Evolutionary conservation across 495 filamentous ascomycete species (phyloP).

Genomic region (Neurospora sp.): DNA sequence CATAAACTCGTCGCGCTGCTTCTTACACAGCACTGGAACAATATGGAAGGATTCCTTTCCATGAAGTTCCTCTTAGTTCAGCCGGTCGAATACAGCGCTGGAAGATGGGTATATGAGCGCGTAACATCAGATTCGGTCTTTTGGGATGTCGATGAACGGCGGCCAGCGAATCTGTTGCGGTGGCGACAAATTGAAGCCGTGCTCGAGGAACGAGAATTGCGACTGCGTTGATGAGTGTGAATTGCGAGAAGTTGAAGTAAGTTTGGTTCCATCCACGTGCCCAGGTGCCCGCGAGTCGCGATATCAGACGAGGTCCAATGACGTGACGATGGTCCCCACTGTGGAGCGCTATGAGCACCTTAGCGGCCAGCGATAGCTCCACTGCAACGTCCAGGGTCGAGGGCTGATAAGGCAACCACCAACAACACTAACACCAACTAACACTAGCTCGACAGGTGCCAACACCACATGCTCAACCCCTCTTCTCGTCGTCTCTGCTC

Average conservation of each 20-base stretch:
- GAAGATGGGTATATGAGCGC: background rate
- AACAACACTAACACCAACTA: background rate
- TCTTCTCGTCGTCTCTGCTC: background rate
- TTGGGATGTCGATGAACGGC: no score
- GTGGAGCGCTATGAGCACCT: background rate
- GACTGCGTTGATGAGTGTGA: background rate
- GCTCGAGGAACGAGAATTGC: background rate
- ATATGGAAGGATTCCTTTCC: no score
- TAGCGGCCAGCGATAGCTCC: background rate
- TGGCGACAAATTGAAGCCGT: background rate
- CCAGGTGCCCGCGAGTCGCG: background rate
- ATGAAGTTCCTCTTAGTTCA: background rate
- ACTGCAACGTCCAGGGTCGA: background rate
- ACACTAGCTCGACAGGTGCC: background rate
- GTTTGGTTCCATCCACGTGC: background rate
- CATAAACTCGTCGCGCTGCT: background rate
- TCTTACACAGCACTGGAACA: background rate
- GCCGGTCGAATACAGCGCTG: background rate
- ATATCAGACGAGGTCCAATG: background rate
- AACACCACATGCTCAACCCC: background rate
- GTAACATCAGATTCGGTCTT: background rate
- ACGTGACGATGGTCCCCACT: background rate
- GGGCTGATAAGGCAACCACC: background rate
- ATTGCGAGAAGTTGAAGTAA: background rate
- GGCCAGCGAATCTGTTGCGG: no score